Conservation (phyloP, 163 green algal genomes). For the Scenedesmus sp. region DNA sequence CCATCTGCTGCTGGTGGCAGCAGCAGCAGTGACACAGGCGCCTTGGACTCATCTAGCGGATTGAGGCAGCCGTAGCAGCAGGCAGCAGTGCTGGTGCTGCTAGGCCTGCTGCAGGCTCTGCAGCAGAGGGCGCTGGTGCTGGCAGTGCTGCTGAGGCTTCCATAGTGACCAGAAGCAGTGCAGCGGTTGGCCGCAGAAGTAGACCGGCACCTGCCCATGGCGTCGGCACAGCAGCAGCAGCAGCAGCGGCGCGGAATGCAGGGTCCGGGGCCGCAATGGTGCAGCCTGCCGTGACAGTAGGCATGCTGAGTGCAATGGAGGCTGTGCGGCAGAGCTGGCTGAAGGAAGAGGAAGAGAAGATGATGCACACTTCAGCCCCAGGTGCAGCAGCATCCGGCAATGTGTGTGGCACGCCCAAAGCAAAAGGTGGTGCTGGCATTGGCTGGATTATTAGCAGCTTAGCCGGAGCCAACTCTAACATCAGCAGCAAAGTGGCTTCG, state of each 20-base stretch:
- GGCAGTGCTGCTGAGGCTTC: not conserved
- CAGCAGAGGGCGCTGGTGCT: too few species aligned
- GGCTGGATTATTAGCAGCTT: not conserved
- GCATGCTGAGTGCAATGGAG: slow-evolving; percentile 51
- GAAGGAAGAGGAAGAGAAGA: slow-evolving; percentile 34
- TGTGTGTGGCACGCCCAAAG: not conserved
- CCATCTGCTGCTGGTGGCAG: not conserved
- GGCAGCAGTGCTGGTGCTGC: slow-evolving; percentile 13
- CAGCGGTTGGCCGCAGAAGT: not conserved
- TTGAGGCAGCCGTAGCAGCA: not conserved
- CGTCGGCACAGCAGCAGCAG: not conserved
- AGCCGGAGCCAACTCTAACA: not conserved
- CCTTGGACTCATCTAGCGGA: not conserved
- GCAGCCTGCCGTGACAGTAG: slow-evolving; percentile 18
- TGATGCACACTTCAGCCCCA: not conserved
- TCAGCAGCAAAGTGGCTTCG: not conserved
- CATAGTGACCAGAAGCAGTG: not conserved
- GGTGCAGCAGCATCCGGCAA: slow-evolving; percentile 7
- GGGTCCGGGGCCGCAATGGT: not conserved
- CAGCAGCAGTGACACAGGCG: not conserved
- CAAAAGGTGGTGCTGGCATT: not conserved
- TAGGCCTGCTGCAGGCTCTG: not conserved
- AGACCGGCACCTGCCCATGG: too few species aligned
- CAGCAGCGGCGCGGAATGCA: not conserved
- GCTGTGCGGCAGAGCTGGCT: slow-evolving; percentile 56